Base-by-base conservation (phyloP, 192 early-diverging fungal genomes). In the Geranomyces michiganensis region DNA sequence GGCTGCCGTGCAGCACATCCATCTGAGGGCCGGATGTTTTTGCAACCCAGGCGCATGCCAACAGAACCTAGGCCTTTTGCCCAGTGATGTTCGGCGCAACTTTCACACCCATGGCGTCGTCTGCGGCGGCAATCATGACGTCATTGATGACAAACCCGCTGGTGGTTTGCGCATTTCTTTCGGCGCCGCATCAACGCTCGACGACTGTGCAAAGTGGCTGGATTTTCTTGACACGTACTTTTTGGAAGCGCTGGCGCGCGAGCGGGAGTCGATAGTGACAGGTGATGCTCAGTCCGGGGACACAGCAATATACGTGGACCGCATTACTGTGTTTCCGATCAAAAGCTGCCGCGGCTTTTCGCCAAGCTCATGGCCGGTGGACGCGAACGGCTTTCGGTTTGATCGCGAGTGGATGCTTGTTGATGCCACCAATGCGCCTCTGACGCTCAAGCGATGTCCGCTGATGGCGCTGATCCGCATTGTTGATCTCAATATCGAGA, bases 41-140 rank as follows among this genome's bases (percentile, higher is more conserved):
- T 94, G 93, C 82, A 94, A 94, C 64, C 90, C 90, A 19, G 93
- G 93, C 31, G 89, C 91, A 0, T 79, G 88, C 31, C 85, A 92
- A 32, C 70, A 71, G 12, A 89, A 88, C 85, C 78, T 94, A 3
- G 47, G 79, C n/a, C 65, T 95, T 7, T 74, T 82, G 79, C n/a
- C n/a, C 22, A 21, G n/a, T 29, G 51, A 59, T 31, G 53, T 67
- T 17, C 22, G 15, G 29, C 26, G 31, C 14, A 76, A 63, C 48
- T 66, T 32, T 53, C 29, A 72, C 53, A 29, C 29, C 12, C 76
- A 58, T 24, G 92, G 92, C 0, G 82, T 87, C 73, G 80, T 84
- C 7, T 95, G 92, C 59, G 87, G 91, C 45, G 92, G 93, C 48
- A 87, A 88, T 26, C 71, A 83, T 12, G 93, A 95, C 70, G 67